A percentile compares a stretch with the other conserved stretches of the same genome.
Evolutionary conservation across 1,284 basidiomycete genomes (phyloP).

Genomic region (Ustilago xerochloae): DNA sequence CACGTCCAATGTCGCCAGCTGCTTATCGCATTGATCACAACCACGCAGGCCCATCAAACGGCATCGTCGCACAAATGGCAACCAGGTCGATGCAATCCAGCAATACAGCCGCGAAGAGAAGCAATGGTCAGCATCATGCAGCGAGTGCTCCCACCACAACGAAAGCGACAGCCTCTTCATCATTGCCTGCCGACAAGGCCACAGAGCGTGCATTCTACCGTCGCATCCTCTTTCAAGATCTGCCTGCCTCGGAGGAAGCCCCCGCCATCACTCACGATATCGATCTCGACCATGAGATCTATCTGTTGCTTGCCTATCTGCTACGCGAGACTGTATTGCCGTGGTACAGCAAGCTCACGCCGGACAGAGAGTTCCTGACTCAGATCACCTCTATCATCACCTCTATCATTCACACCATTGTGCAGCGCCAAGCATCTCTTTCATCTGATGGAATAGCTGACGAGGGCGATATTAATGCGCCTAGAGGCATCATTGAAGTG

Average conservation of each 20-base stretch:
- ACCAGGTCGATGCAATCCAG: background rate
- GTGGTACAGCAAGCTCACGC: constrained; percentile 55
- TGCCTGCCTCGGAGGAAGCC: constrained; percentile 5
- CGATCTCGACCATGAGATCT: constrained; percentile 48
- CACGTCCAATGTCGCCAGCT: constrained; percentile 25
- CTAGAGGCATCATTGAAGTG: constrained; percentile 5
- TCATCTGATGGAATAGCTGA: background rate
- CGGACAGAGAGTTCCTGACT: constrained; percentile 49
- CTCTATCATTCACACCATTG: constrained; percentile 21
- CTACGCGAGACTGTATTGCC: constrained; percentile 53
- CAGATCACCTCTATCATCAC: constrained; percentile 38
- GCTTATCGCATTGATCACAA: constrained; percentile 19
- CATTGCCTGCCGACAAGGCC: constrained; percentile 5
- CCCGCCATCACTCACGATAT: constrained; percentile 29
- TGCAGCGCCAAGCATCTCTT: constrained; percentile 11
- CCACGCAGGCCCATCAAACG: background rate
- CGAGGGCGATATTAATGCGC: constrained; percentile 22
- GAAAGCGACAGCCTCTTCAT: background rate
- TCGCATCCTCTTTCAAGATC: constrained; percentile 45
- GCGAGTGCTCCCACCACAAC: background rate
- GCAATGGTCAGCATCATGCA: background rate
- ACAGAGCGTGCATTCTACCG: constrained; percentile 42
- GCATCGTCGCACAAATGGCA: background rate
- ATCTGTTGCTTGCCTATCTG: constrained; percentile 47
- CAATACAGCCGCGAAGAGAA: background rate